Evolutionary conservation across 169 alveolate genomes (phyloP).

Genomic region (Eimeria maxima): DNA sequence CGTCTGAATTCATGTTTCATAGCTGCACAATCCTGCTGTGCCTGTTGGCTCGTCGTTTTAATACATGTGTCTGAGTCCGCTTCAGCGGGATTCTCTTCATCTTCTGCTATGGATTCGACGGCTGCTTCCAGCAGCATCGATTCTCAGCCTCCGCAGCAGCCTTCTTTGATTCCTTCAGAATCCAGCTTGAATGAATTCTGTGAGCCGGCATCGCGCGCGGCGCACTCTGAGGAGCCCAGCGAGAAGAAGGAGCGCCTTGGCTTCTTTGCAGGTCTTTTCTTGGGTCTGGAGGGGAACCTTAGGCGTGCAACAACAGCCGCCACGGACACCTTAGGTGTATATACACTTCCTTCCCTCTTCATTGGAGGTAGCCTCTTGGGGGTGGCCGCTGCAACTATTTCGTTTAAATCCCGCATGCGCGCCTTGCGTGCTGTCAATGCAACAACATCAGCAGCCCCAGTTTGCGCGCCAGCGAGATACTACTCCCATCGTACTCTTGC

Average conservation of each 20-base stretch:
- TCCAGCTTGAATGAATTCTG: not conserved
- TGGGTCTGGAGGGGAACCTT: constrained; percentile 3
- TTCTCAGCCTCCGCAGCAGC: not conserved
- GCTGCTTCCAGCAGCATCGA: not conserved
- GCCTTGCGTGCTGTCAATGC: not conserved
- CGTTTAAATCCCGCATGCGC: constrained; percentile 15
- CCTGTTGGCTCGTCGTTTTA: no score
- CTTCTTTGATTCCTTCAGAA: not conserved
- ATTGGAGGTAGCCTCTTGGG: constrained; percentile 25
- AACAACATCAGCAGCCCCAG: not conserved
- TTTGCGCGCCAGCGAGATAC: not conserved
- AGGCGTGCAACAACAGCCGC: not conserved
- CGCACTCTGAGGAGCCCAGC: not conserved
- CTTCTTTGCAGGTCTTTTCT: not conserved
- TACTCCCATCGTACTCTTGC: not conserved
- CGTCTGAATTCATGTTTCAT: no score
- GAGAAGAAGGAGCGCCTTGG: not conserved
- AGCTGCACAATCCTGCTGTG: no score
- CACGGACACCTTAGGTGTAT: not conserved
- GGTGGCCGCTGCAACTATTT: not conserved
- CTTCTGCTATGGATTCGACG: not conserved
- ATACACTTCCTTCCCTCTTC: constrained; percentile 38
- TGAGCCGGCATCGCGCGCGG: not conserved
- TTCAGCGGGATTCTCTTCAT: not conserved
- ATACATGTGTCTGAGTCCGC: not conserved